Conservation (phyloP, 2,329 filamentous ascomycete species). For the Dactylella cylindrospora region DNA sequence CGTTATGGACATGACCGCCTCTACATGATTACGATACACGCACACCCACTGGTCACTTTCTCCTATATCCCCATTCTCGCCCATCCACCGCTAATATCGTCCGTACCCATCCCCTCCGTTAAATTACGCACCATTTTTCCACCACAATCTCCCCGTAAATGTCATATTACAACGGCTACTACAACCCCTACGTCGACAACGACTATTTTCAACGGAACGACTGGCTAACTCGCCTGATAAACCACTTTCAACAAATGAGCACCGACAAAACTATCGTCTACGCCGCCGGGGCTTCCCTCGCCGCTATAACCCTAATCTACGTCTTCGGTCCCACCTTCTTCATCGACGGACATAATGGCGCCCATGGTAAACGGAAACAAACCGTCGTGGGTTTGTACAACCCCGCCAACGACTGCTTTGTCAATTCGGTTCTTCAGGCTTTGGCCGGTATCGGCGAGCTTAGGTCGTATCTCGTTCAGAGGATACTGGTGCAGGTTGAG, state of each 20-base stretch:
- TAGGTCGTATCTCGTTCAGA: slow-evolving; percentile 85
- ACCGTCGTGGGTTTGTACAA: slow-evolving; percentile 87
- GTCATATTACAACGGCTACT: slow-evolving; percentile 34
- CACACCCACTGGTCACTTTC: no score
- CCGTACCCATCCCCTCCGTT: neutral
- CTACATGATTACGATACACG: no score
- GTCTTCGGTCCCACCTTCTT: slow-evolving; percentile 98
- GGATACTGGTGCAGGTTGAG: slow-evolving; percentile 63
- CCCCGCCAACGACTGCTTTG: slow-evolving; percentile 88
- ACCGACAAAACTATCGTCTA: slow-evolving; percentile 70
- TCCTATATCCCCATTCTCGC: neutral
- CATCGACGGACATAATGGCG: slow-evolving; percentile 55
- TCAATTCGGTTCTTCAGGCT: slow-evolving; percentile 89
- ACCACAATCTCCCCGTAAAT: slow-evolving; percentile 18
- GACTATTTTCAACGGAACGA: slow-evolving; percentile 33
- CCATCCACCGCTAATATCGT: neutral
- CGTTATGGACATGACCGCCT: no score
- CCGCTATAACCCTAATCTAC: slow-evolving; percentile 91
- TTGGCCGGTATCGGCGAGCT: slow-evolving; percentile 87
- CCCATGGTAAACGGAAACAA: slow-evolving; percentile 63
- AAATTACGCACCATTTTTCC: neutral
- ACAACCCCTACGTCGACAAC: slow-evolving; percentile 33
- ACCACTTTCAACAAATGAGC: slow-evolving; percentile 19
- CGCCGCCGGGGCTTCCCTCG: slow-evolving; percentile 90
- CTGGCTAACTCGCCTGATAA: slow-evolving; percentile 15